A percentile compares a stretch with the other conserved stretches of the same genome.
Conservation (phyloP, 768 basidiomycete genomes). For the Termitomyces sp. region DNA sequence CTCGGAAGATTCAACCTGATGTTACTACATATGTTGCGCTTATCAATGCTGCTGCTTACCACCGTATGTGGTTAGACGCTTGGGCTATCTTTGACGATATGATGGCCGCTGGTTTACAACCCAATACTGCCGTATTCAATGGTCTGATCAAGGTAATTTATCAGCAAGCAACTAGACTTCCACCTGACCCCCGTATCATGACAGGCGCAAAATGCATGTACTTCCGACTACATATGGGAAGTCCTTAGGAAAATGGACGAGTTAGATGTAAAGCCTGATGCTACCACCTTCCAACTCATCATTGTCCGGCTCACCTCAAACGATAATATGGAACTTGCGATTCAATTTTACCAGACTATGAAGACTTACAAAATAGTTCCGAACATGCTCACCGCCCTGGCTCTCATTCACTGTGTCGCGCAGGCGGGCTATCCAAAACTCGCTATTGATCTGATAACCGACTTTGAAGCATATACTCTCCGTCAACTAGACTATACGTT, state of each 20-base stretch:
- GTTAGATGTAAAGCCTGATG: slow-evolving; percentile 44
- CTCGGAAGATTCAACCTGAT: slow-evolving; percentile 47
- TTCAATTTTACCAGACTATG: slow-evolving; percentile 63
- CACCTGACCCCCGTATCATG: slow-evolving; percentile 1
- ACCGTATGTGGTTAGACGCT: slow-evolving; percentile 45
- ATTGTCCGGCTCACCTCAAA: slow-evolving; percentile 41
- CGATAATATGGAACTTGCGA: slow-evolving; percentile 60
- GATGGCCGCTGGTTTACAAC: slow-evolving; percentile 44
- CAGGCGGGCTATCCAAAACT: slow-evolving; percentile 54
- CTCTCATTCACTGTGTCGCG: slow-evolving; percentile 52
- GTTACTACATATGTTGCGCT: slow-evolving; percentile 53
- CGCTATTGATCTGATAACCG: slow-evolving; percentile 65
- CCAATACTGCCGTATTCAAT: slow-evolving; percentile 51
- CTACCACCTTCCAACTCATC: slow-evolving; percentile 49
- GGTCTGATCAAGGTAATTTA: slow-evolving; percentile 52
- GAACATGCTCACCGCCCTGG: slow-evolving; percentile 43
- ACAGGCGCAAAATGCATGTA: slow-evolving; percentile 44
- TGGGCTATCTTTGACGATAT: slow-evolving; percentile 73
- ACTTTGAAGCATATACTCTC: slow-evolving; percentile 53
- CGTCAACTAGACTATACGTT: slow-evolving; percentile 47
- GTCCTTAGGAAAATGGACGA: slow-evolving; percentile 55
- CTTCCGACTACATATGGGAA: slow-evolving; percentile 39
- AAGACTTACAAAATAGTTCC: slow-evolving; percentile 46
- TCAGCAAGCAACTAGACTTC: slow-evolving; percentile 7
- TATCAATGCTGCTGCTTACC: slow-evolving; percentile 42